Evolutionary conservation across 768 basidiomycete species (phyloP), one percentile per base, ranked within the genome.

Genomic region (Lentinula detonsa): DNA sequence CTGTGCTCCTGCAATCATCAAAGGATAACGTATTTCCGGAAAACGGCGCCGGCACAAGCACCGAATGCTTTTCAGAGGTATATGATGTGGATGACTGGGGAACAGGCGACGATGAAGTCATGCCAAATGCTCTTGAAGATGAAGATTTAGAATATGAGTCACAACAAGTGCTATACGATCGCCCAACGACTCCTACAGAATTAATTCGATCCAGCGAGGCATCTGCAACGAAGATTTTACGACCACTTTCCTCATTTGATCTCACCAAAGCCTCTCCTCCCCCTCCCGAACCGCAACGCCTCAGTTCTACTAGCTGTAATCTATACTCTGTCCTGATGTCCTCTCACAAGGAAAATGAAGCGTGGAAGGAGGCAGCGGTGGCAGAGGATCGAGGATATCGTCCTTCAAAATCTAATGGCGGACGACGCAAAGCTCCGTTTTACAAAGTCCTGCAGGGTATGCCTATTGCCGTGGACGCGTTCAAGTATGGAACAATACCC

Each of bases 381-480:
- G 76, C 72, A 0, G 85, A 87, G 63, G 77, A 81, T 62, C 76
- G 73, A 28, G 75, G 72, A 50, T 79, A 78, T 62, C 78, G 76
- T 15, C 71, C 77, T 1, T 77, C 72, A 6, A 83, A 82, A 60
- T 72, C 72, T 15, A 81, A 79, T 40, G 78, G 79, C 33, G 75
- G 77, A 34, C 80, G 91, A 33, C 77, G 91, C 61, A 86, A 84
- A 61, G 93, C 95, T 0, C 97, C 97, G 0, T 98, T 98, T 70
- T 98, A 96, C 75, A 99, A 98, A 75, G 83, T 94, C 23, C 71
- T 98, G 65, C 90, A 93, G 66, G 96, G 97, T 1, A 97, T 98
- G 95, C 94, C 95, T 8, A 90, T 99, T 28, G 94, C 96, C 15
- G 97, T 99, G 0, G 97, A 99, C 69, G 97, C 95, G 1, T 99